Evolutionary conservation across 192 early-diverging fungal species (phyloP).

Genomic region (Coemansia umbellata): DNA sequence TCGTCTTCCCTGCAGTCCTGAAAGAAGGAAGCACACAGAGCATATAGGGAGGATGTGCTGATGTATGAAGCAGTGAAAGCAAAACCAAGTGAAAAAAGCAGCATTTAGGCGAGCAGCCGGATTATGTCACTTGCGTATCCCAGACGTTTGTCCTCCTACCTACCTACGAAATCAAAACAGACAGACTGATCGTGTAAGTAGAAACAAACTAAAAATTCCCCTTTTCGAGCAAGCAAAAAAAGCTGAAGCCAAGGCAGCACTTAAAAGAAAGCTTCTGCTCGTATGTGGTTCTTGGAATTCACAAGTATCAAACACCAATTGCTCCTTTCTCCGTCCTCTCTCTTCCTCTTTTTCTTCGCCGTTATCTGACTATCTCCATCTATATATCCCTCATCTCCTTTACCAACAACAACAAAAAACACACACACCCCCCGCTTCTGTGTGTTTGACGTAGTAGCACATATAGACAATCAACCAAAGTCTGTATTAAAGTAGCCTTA

Average conservation of each 20-base stretch:
- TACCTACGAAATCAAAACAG: neutral
- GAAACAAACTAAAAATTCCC: too few relatives aligned
- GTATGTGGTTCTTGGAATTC: conserved; percentile 1
- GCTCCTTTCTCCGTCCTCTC: neutral
- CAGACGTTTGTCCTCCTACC: neutral
- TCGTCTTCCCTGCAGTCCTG: neutral
- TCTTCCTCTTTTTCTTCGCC: neutral
- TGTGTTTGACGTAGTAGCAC: too few relatives aligned
- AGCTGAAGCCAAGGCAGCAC: neutral
- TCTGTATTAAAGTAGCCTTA: too few relatives aligned
- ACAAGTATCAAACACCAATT: neutral
- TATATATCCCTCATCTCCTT: too few relatives aligned
- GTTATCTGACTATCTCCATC: too few relatives aligned
- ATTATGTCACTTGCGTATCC: conserved; percentile 32
- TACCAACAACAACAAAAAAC: too few relatives aligned
- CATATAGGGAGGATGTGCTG: conserved; percentile 8
- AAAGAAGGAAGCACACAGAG: conserved; percentile 1
- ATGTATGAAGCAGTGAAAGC: too few relatives aligned
- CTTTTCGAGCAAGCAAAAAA: neutral
- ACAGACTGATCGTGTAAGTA: conserved; percentile 1
- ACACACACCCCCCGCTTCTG: too few relatives aligned
- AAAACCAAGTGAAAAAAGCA: too few relatives aligned
- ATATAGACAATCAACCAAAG: too few relatives aligned
- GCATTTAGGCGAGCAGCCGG: neutral
- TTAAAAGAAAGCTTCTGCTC: conserved; percentile 1